Evolutionary conservation across 768 basidiomycete species (phyloP), one percentile per base, ranked within the genome.

Genomic region (Lactarius hengduanensis): DNA sequence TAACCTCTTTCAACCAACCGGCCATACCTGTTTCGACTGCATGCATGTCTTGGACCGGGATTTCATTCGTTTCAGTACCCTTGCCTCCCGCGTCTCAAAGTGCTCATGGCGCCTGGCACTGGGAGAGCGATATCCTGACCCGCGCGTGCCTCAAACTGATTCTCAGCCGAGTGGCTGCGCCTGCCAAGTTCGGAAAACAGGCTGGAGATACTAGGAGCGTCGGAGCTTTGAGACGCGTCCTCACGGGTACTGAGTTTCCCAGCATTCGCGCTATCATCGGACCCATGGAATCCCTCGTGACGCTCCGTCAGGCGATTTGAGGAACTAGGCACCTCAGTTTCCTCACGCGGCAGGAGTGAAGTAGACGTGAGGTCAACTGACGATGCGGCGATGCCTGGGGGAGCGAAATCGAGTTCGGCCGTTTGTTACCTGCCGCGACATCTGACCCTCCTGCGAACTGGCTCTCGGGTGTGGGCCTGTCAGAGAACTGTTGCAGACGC

Each of bases 281-380:
- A 26, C 6, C 8, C 26, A 15, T 40, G 22, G 18, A 30, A 22
- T 4, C 11, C 56, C 3, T 16, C 32, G 7, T 43, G n/a, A 28
- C 53, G 59, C 10, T 10, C 26, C 28, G 4, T 5, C 16, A 61
- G 5, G 34, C 11, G 32, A 4, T 57, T 16, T 2, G 61, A 9
- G 13, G 34, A 20, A 4, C 5, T 8, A 50, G 61, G 38, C 36
- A 58, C 3, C 7, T 22, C 8, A 6, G 34, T 2, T 3, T 43
- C 57, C 50, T 3, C 57, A 59, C 66, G 66, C 15, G 45, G 16
- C 5, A 41, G 66, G 57, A 67, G 15, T 30, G 58, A 22, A 18
- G 63, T 0, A 28, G 57, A 53, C 47, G 66, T 62, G 15, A 67
- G 57, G 34, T 63, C 53, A 20, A 67, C 2, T 8, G 61, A 45